phyloP scores from a whole-genome alignment of 257 asterid genomes.

The Oldenlandia corymbosa region DNA sequence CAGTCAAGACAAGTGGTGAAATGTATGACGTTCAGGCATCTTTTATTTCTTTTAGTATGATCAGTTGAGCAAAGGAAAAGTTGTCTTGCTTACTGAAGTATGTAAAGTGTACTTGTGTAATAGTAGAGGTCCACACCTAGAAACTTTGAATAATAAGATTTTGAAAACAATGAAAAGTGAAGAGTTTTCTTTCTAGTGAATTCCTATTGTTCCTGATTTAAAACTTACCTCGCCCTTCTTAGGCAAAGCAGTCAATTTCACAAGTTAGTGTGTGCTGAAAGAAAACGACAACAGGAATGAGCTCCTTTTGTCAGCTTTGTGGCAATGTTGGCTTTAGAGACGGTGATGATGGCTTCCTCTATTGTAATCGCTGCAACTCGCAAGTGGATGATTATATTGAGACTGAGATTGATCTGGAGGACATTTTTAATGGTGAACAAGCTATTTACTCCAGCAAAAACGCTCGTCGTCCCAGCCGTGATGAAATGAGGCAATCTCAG shows the following conservation, averaged over 20 bases:
- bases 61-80: no score
- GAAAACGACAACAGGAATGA: constrained; percentile 28
- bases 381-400: constrained; percentile 54
- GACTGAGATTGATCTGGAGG: constrained; percentile 46
- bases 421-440: constrained; percentile 17
- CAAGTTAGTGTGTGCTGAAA: neutral
- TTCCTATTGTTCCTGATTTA: no score
- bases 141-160: no score
- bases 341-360: constrained; percentile 53
- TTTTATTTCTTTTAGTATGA: no score
- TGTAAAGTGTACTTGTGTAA: no score
- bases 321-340: constrained; percentile 30
- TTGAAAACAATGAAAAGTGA: no score
- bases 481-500: constrained; percentile 30
- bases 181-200: no score
- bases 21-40: no score
- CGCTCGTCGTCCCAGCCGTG: constrained; percentile 16
- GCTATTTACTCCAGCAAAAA: constrained; percentile 29
- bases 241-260: neutral
- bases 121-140: no score
- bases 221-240: neutral
- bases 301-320: constrained; percentile 39
- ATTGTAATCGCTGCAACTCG: constrained; percentile 45
- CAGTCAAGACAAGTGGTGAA: no score
- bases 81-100: no score